Base-by-base conservation (phyloP, 169 alveolate species). In the Babesia caballi region DNA sequence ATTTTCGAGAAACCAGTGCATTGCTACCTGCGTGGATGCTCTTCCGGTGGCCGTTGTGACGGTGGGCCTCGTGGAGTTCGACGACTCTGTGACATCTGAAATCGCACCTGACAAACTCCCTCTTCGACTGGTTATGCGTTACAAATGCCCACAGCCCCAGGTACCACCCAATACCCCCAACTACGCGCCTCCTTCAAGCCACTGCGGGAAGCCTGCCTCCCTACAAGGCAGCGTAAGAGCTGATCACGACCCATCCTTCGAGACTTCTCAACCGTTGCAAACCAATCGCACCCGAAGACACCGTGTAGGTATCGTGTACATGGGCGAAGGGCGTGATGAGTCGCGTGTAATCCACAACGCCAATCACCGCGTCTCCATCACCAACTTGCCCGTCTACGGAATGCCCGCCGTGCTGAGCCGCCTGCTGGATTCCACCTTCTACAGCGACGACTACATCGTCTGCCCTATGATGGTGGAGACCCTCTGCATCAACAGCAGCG, bases 401-500 rank as follows among this genome's bases (percentile, higher is more conserved):
- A 63, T 63, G 63, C 73, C 73, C 14, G 27, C 58, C 3, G 21
- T 19, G 2, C 35, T 63, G 28, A 27, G 19, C 3, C 23, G 44
- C 50, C 32, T 25, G 27, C 3, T 25, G 1, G 50, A n/a, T 25
- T 15, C 49, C 14, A 61, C 2, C 15, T 63, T 44, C 23, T 63
- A 46, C 60, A 15, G 51, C 21, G 58, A 63, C 25, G 46, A 25
- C 0, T 17, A 63, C n/a, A 21, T 63, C 11, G 25, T 63, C 17
- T 63, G 73, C 47, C 35, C 58, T 25, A 28, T 33, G 28, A 33
- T 75, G 81, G 21, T 19, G 14, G 72, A 75, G 17, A 21, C 51
- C 19, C 17, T 77, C 50, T 32, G 25, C 17, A 35, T 65, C 7
- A 12, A 66, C 54, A 66, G 85, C 35, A 58, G 50, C 5, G 50